Evolutionary conservation across 2,329 filamentous ascomycete species (phyloP), one percentile per base, ranked within the genome.

Genomic region (Aureobasidium sp.): DNA sequence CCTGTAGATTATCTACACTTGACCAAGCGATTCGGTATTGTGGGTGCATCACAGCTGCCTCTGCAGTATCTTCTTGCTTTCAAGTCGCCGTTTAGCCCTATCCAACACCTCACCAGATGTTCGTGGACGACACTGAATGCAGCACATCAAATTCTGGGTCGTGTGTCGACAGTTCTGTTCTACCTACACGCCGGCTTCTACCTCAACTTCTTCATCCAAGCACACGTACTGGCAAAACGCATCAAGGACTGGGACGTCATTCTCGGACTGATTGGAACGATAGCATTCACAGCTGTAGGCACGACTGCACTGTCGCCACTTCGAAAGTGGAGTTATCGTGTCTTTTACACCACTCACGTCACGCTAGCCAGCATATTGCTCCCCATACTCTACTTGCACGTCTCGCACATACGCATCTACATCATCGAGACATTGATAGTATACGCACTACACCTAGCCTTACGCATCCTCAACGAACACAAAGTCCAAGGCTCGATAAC

Each of bases 1-100:
- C n/a, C 25, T 29, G 5, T 66, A 85, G 84, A 87, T 70, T 87
- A 86, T 62, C 75, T 86, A 34, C 84, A 87, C 70, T 73, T 87
- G 27, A 86, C 84, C 27, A 86, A 85, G 72, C 79, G 84, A 5
- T 77, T 87, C 59, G 84, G 81, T 20, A 82, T 83, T 51, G 77
- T 86, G 55, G 82, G 76, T 25, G 77, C 83, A 6, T 85, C 84
- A 9, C 84, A 87, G 66, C 70, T 84, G 1, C 84, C 84, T 1
- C 70, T 86, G 2, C 83, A 86, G 61, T 83, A 85, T 62, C 75
- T 86, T 7, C 77, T 87, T 63, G 74, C 80, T 17, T 74, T 81
- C 62, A 79, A 79, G 59, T 77, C 79, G 8, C 73, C 77, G 5
- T 83, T 80, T 58, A 79, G 76, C 4, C 77, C 81, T 0, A 68